These are phyloP conservation scores for Penicillium goetzii DNA, from an alignment of 495 filamentous ascomycete genomes.

Conservation along the genomic window DNA sequence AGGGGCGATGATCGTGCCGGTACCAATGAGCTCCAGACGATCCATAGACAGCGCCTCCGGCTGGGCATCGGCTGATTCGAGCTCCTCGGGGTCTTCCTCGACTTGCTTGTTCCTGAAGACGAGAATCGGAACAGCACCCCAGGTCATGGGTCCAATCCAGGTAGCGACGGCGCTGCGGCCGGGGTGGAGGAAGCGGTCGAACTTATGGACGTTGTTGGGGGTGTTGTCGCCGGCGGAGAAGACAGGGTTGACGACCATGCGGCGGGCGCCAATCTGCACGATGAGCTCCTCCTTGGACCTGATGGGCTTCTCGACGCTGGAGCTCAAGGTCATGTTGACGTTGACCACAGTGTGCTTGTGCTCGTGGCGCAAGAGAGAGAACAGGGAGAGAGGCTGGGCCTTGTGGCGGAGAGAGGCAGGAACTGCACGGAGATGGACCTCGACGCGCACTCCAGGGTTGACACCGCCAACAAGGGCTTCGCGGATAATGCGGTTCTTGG, in stretches of 20 bases:
- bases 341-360: slow-evolving; percentile 89
- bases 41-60: slow-evolving; percentile 33
- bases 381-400: slow-evolving; percentile 66
- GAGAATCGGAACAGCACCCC: slow-evolving; percentile 86
- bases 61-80: slow-evolving; percentile 42
- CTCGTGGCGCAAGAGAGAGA: slow-evolving; percentile 89
- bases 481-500: slow-evolving; percentile 70
- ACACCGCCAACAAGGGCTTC: slow-evolving; percentile 89
- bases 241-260: slow-evolving; percentile 84
- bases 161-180: slow-evolving; percentile 88
- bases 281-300: slow-evolving; percentile 90
- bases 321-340: slow-evolving; percentile 78
- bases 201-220: slow-evolving; percentile 95
- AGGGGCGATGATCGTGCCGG: slow-evolving; percentile 81
- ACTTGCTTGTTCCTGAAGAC: slow-evolving; percentile 70
- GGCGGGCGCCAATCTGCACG: slow-evolving; percentile 82
- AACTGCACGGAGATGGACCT: slow-evolving; percentile 76
- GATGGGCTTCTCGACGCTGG: slow-evolving; percentile 70
- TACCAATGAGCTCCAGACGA: slow-evolving; percentile 72
- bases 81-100: slow-evolving; percentile 44
- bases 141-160: slow-evolving; percentile 87
- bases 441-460: slow-evolving; percentile 76
- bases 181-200: slow-evolving; percentile 88
- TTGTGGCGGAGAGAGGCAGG: slow-evolving; percentile 61
- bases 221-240: slow-evolving; percentile 84